A percentile compares a stretch with the other conserved stretches of the same genome.
Evolutionary conservation across 2,329 filamentous ascomycete species (phyloP).

Genomic region (Colletotrichum higginsianum): DNA sequence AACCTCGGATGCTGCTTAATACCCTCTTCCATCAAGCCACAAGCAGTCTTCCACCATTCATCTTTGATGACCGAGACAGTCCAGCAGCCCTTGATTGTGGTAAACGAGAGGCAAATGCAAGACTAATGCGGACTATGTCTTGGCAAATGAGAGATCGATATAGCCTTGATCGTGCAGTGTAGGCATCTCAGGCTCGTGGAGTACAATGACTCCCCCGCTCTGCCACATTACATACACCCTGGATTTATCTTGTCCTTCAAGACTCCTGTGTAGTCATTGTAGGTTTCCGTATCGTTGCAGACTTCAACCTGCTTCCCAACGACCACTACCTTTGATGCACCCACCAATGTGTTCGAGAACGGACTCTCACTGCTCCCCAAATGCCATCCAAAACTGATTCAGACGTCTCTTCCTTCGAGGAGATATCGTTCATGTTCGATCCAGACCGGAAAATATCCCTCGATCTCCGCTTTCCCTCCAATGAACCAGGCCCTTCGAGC

Average conservation of each 20-base stretch:
- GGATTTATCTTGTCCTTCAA: too few relatives aligned
- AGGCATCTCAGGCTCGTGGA: background rate
- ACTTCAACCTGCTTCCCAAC: background rate
- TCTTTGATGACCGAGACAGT: background rate
- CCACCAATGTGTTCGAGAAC: too few relatives aligned
- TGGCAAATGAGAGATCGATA: background rate
- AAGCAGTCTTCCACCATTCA: conserved; percentile 3
- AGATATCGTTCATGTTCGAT: conserved; percentile 29
- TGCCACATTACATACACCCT: background rate
- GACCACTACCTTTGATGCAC: background rate
- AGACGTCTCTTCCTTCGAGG: background rate
- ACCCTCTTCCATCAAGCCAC: background rate
- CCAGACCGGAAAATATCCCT: conserved; percentile 16
- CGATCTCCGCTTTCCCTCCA: conserved; percentile 14
- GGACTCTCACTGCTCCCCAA: too few relatives aligned
- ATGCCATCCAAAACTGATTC: background rate
- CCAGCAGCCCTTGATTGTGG: background rate
- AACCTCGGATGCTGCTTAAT: background rate
- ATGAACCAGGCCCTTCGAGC: conserved; percentile 4
- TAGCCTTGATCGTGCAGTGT: background rate
- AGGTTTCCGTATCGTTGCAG: background rate
- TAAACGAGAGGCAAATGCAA: background rate
- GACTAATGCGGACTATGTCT: background rate
- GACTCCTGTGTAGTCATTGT: too few relatives aligned
- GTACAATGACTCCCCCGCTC: background rate